A percentile compares a stretch with the other conserved stretches of the same genome.
Conservation (phyloP, 2,329 filamentous ascomycete genomes). For the Penicillium sp. region DNA sequence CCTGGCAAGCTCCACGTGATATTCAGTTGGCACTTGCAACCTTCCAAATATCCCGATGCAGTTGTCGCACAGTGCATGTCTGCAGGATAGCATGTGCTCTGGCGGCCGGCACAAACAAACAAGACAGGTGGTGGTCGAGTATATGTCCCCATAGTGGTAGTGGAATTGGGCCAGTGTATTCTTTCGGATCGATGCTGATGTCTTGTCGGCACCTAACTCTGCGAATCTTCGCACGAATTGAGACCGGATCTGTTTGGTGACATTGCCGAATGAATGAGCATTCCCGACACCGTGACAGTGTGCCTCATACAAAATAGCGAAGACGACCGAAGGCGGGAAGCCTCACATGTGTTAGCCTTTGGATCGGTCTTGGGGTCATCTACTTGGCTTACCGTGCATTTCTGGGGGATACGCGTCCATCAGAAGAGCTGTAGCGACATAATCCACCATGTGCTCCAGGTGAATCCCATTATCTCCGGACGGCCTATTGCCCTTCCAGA, state of each 20-base stretch:
- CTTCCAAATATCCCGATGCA: slow-evolving; percentile 20
- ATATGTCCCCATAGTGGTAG: background rate
- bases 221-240: background rate
- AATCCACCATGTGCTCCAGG: background rate
- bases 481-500: background rate
- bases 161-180: background rate
- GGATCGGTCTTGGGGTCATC: background rate
- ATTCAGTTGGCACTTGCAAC: slow-evolving; percentile 1
- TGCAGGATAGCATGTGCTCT: slow-evolving; percentile 23
- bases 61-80: slow-evolving; percentile 23
- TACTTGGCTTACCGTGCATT: slow-evolving; percentile 22
- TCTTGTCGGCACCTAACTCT: background rate
- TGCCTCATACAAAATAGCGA: background rate
- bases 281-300: background rate
- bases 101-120: slow-evolving; percentile 18
- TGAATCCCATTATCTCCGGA: background rate
- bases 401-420: slow-evolving; percentile 27
- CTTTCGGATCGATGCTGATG: background rate
- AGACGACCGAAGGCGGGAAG: background rate
- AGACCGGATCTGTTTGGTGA: background rate
- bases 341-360: background rate
- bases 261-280: background rate
- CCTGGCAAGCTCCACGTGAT: slow-evolving; percentile 4
- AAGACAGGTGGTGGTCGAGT: slow-evolving; percentile 15
- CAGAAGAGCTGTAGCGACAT: slow-evolving; percentile 21